A percentile compares a stretch with the other conserved stretches of the same genome.
Evolutionary conservation across 306 rosid genomes (phyloP).

Genomic region (Echinosophora koreensis): DNA sequence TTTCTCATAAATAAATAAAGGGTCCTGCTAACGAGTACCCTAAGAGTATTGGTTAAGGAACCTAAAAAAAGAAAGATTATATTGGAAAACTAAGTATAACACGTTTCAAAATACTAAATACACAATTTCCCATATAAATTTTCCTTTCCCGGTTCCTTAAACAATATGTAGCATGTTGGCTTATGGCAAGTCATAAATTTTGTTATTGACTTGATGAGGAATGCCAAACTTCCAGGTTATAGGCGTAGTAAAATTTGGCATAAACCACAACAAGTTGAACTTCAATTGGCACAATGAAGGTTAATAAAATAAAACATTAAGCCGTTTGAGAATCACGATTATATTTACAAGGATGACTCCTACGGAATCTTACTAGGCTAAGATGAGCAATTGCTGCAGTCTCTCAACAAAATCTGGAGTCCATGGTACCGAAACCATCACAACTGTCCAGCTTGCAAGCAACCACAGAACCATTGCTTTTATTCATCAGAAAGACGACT

Average conservation of each 20-base stretch:
- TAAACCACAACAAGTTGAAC: slow-evolving; percentile 25
- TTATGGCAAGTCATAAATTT: background rate
- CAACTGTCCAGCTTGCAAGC: slow-evolving; percentile 44
- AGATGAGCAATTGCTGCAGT: slow-evolving; percentile 42
- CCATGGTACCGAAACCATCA: slow-evolving; percentile 58
- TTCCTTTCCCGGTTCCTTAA: too few species aligned
- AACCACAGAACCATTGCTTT: slow-evolving; percentile 39
- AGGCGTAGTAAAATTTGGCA: background rate
- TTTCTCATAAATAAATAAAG: too few species aligned
- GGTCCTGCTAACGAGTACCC: too few species aligned
- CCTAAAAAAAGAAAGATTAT: too few species aligned
- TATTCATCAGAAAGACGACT: slow-evolving; percentile 53
- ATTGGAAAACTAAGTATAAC: too few species aligned
- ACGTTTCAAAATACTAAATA: too few species aligned
- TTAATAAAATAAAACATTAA: slow-evolving; percentile 34
- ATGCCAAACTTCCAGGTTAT: background rate
- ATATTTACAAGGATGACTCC: slow-evolving; percentile 47
- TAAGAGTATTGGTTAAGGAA: too few species aligned
- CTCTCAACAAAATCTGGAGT: slow-evolving; percentile 41
- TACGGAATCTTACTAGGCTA: slow-evolving; percentile 35
- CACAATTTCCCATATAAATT: too few species aligned
- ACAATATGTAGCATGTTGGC: background rate
- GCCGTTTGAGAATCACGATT: slow-evolving; percentile 32
- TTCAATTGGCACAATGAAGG: slow-evolving; percentile 10
- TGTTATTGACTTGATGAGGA: background rate